Evolutionary conservation across 2,329 filamentous ascomycete species (phyloP), one percentile per base, ranked within the genome.

Genomic region (Chrysosporium keratinophilum): DNA sequence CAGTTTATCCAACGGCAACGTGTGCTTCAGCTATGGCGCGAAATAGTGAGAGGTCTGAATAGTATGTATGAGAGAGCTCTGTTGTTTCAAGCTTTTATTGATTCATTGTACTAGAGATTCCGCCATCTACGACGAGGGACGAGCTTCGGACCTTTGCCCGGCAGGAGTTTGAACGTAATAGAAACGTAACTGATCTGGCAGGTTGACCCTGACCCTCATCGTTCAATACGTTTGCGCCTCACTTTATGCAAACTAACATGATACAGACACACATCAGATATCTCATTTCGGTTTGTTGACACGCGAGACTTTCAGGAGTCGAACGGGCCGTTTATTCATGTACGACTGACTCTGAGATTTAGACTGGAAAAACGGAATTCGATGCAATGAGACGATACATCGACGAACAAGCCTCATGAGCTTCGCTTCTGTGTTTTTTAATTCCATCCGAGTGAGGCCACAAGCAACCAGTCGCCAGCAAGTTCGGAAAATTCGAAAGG

Each of bases 301-400:
- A 37, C 15, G 14, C 14, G 12, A 28, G 9, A 39, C 23, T 35
- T 40, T 15, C 3, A 1, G 15, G 11, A 15, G 28, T 34, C 19
- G 28, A 48, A 52, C 15, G 12, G n/a, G 7, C 23, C 23, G 3
- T 28, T 28, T 9, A 15, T 39, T 46, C 31, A 10, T 19, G 19
- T n/a, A 37, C 1, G 14, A 9, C 20, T 46, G 15, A 40, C 17
- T 12, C 10, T 11, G 37, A 33, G 11, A 23, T 31, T 20, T 41
- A 72, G 66, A 74, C 71, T 14, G 73, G 72, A 2, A 74, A 74
- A 57, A 60, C 71, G 1, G 73, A 75, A 56, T 74, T 74, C 47
- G 69, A 75, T 52, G 70, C 65, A 3, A 73, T 75, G 71, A 68
- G 63, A 52, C 65, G 72, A 39, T 74, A 74, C 62, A 70, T 75